Conservation (phyloP, 2,329 filamentous ascomycete genomes). For the Colletotrichum spinosum region DNA sequence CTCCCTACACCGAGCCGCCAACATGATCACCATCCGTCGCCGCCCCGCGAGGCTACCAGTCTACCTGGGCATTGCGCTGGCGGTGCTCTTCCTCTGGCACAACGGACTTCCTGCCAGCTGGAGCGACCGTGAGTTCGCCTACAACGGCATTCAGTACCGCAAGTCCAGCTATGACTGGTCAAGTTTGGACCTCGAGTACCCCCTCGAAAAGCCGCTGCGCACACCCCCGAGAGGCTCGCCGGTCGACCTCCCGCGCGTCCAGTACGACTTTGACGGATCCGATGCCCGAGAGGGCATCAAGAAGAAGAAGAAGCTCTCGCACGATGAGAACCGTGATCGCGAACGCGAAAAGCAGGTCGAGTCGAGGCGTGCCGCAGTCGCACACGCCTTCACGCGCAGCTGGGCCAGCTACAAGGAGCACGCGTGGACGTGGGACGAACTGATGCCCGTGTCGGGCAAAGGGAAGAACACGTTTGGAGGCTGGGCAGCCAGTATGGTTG, state of each 20-base stretch:
- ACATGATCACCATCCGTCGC: constrained; percentile 39
- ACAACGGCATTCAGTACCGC: constrained; percentile 34
- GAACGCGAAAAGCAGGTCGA: constrained; percentile 39
- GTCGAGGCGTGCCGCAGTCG: constrained; percentile 52
- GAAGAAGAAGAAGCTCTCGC: constrained; percentile 43
- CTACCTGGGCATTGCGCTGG: constrained; percentile 32
- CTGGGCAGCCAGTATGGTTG: constrained; percentile 70
- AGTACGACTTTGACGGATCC: constrained; percentile 45
- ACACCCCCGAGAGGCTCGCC: constrained; percentile 50
- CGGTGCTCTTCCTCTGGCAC: constrained; percentile 30
- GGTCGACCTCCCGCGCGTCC: constrained; percentile 40
- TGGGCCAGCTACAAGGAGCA: constrained; percentile 65
- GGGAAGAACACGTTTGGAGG: constrained; percentile 62
- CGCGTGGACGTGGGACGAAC: constrained; percentile 69
- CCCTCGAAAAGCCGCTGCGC: constrained; percentile 46
- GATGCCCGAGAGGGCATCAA: constrained; percentile 21
- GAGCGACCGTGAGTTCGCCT: constrained; percentile 7
- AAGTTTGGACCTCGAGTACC: constrained; percentile 46
- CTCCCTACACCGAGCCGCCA: constrained; percentile 30
- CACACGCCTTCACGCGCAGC: constrained; percentile 54
- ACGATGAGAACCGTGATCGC: constrained; percentile 46
- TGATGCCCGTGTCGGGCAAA: constrained; percentile 60
- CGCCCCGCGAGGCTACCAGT: constrained; percentile 34
- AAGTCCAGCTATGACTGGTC: constrained; percentile 52
- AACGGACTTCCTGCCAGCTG: constrained; percentile 27